These are phyloP conservation scores for Chaetomium tenue DNA, from an alignment of 495 filamentous ascomycete species.

Conservation along the genomic window DNA sequence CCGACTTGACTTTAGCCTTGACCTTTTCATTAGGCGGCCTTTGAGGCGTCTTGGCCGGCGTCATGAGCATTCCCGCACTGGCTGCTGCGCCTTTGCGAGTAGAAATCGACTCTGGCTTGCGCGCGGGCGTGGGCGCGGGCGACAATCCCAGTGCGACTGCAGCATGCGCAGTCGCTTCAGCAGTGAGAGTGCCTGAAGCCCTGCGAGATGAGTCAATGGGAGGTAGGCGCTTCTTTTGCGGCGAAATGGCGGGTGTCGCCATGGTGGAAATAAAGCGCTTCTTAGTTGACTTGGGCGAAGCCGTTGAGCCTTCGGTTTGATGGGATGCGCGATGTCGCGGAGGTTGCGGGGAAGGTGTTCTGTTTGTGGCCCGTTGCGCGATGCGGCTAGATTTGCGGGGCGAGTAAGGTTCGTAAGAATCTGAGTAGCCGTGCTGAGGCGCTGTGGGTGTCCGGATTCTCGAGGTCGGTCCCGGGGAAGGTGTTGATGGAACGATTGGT, in stretches of 20 bases:
- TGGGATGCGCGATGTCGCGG: constrained; percentile 35
- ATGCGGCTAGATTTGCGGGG: constrained; percentile 58
- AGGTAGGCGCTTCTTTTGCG: constrained; percentile 51
- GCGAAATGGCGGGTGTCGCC: constrained; percentile 47
- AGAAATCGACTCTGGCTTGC: constrained; percentile 6
- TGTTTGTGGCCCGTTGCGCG: constrained; percentile 39
- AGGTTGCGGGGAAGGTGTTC: constrained; percentile 47
- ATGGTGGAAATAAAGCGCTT: constrained; percentile 32
- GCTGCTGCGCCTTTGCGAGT: constrained; percentile 11
- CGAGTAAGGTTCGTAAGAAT: constrained; percentile 68
- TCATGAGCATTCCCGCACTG: constrained; percentile 65
- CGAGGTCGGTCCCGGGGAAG: constrained; percentile 63
- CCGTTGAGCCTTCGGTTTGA: constrained; percentile 31
- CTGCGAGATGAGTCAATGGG: constrained; percentile 38
- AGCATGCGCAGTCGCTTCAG: constrained; percentile 38
- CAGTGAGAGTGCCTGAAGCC: constrained; percentile 42
- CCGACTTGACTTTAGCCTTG: constrained; percentile 56
- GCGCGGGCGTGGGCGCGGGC: neutral
- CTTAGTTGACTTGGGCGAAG: constrained; percentile 34
- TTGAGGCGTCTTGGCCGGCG: constrained; percentile 84
- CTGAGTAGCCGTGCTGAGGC: constrained; percentile 68
- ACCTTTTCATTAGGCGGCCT: constrained; percentile 58
- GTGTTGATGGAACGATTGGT: constrained; percentile 21
- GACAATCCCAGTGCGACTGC: constrained; percentile 38
- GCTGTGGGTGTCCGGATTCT: constrained; percentile 66